phyloP scores from a whole-genome alignment of 1,284 basidiomycete genomes.

The Fistulinella cinereoalba region DNA sequence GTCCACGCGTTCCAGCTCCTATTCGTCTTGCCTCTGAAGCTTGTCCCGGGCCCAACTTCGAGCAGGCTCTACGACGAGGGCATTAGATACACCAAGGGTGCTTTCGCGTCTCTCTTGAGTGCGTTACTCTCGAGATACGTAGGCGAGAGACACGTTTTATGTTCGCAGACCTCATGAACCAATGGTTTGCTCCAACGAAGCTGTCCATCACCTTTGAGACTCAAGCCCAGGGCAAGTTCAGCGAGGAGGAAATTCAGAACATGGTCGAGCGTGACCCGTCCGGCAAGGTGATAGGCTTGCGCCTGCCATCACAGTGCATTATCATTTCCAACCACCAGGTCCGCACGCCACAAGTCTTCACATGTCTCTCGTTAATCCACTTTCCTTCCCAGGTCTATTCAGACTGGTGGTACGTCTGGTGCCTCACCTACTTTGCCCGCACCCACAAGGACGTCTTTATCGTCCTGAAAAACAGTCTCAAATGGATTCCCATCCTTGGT shows the following conservation, averaged over 20 bases:
- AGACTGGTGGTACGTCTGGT: slow-evolving; percentile 95
- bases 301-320: slow-evolving; percentile 75
- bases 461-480: slow-evolving; percentile 85
- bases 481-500: slow-evolving; percentile 85
- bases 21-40: slow-evolving; percentile 61
- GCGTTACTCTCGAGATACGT: slow-evolving; percentile 29
- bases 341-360: slow-evolving; percentile 15
- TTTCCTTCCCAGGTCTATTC: slow-evolving; percentile 64
- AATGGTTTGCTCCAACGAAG: slow-evolving; percentile 80
- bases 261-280: slow-evolving; percentile 54
- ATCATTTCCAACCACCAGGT: slow-evolving; percentile 84
- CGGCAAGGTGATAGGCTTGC: slow-evolving; percentile 60
- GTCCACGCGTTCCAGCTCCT: slow-evolving; percentile 70
- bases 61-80: slow-evolving; percentile 59
- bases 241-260: slow-evolving; percentile 51
- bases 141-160: slow-evolving; percentile 10
- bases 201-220: slow-evolving; percentile 75
- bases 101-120: slow-evolving; percentile 76
- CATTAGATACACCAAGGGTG: slow-evolving; percentile 78
- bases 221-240: slow-evolving; percentile 60
- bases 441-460: slow-evolving; percentile 79
- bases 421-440: slow-evolving; percentile 73
- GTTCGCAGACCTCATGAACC: slow-evolving; percentile 65
- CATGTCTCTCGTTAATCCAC: background rate
- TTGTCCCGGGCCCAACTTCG: slow-evolving; percentile 48